Evolutionary conservation across 768 basidiomycete species (phyloP), one percentile per base, ranked within the genome.

Genomic region (Lyophyllum shimeji): DNA sequence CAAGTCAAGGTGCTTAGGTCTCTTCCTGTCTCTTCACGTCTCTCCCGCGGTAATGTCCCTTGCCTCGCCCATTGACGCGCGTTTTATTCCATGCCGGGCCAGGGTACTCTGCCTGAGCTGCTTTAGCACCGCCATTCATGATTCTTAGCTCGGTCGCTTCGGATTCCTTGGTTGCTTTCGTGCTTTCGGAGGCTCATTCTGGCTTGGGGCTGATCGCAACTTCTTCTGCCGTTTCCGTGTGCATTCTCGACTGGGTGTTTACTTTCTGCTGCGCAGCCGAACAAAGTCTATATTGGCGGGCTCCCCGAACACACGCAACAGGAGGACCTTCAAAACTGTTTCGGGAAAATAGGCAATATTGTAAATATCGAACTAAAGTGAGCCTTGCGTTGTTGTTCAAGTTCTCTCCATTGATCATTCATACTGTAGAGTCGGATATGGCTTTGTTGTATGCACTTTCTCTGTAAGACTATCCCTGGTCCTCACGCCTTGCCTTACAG

Each of bases 221-320:
- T 76, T 76, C 71, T 79, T 77, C 69, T 75, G 71, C 67, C 80
- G 75, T 77, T 77, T 78, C 67, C 69, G 51, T 70, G 63, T 69
- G 70, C 57, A 60, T 60, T 79, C 75, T 81, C 74, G 69, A 80
- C 80, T 76, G 74, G 76, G 82, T 84, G 84, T 84, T 86, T 77
- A 86, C 81, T 71, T 79, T 84, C 75, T 82, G 79, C 81, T 78
- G 76, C 79, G 76, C 82, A 93, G 90, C 87, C 90, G 77, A 93
- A 92, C 77, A 95, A 95, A 77, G 87, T 95, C 71, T 95, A 95
- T 71, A 85, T 95, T 68, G 92, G 92, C 68, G 90, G 91, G 61
- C 82, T 94, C 57, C 93, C 92, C 60, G 89, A 92, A 74, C 82
- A 91, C 62, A 93, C 91, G 46, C 87, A 88, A 59, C 82, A 87